Base-by-base conservation (phyloP, 768 basidiomycete species). In the Mycena vitilis region DNA sequence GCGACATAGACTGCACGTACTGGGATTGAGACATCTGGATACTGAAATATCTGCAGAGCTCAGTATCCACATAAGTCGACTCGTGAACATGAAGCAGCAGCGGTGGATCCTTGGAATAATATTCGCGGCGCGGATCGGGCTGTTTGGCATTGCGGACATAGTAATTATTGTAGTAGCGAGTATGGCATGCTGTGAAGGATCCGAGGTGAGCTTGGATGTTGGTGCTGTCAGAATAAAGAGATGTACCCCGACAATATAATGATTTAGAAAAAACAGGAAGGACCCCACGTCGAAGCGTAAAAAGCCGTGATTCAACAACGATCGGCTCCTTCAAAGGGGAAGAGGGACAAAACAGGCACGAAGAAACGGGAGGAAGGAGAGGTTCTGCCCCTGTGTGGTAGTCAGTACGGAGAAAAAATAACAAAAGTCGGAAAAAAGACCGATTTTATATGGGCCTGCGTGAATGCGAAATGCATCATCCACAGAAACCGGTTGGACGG, bases 101-200 rank as follows among this genome's bases (percentile, higher is more conserved):
- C 1, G 66, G 66, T 1, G 61, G 20, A 1, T 48, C 45, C 3
- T 0, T 0, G 2, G 40, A 47, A 36, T 67, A 67, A 20, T 67
- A 67, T 34, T 55, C 6, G 0, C 66, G 66, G 4, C 10, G n/a
- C 2, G 66, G 8, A 16, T 18, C 5, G 0, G 2, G 5, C 0
- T 55, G 4, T 2, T 10, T 40, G 1, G 59, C 60, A 3, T 67
- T 1, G 1, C 25, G 22, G 4, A 67, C 60, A 25, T 20, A 61
- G 15, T 61, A 67, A 16, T 67, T 67, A 22, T 38, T 23, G 25
- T 61, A 67, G 20, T 67, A 67, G 8, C 66, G 66, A 1, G 48
- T 67, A 23, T 67, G 36, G 23, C 66, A 67, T 4, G 15, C 66
- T 56, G 30, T 30, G 30, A 30, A 30, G 30, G 30, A 30, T 30